Percentiles rank a stretch among this genome's conserved stretches.
Evolutionary conservation across 441 rosid genomes (phyloP).

Genomic region (Dalechampia spathulata): DNA sequence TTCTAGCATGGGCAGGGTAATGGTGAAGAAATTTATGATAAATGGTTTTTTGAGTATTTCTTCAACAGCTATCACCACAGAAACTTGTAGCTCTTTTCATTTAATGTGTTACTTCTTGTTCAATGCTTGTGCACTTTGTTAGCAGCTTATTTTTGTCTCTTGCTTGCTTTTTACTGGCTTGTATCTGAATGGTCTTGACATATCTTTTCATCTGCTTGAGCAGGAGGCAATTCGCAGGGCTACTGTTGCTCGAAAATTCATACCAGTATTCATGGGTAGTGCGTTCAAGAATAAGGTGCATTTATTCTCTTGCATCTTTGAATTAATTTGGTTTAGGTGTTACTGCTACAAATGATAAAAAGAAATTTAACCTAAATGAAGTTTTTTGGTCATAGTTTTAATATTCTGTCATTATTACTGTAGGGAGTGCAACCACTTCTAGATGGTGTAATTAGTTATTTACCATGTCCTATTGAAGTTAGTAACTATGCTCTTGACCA

Average conservation of each 20-base stretch:
- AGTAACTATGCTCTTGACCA: constrained; percentile 92
- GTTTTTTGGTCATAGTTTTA: constrained; percentile 8
- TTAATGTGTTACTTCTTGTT: no score
- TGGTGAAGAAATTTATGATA: no score
- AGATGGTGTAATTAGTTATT: constrained; percentile 77
- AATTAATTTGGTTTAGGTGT: no score
- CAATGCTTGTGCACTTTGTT: not conserved
- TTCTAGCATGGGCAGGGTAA: no score
- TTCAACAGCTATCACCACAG: no score
- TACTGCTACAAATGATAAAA: no score
- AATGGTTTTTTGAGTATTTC: no score
- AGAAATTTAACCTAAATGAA: no score
- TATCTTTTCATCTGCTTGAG: constrained; percentile 12
- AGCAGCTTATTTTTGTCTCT: not conserved
- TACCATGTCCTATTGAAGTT: constrained; percentile 93
- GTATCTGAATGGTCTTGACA: constrained; percentile 8
- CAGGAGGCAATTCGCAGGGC: constrained; percentile 96
- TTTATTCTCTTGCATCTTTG: not conserved
- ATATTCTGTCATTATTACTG: constrained; percentile 9
- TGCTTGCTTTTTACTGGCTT: not conserved
- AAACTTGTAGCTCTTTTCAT: no score
- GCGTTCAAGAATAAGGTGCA: constrained; percentile 97
- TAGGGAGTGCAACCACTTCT: constrained; percentile 97
- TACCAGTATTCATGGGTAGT: constrained; percentile 98
- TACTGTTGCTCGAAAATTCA: constrained; percentile 73